Base-by-base conservation (phyloP, 768 basidiomycete genomes). In the Agrocybe praecox region DNA sequence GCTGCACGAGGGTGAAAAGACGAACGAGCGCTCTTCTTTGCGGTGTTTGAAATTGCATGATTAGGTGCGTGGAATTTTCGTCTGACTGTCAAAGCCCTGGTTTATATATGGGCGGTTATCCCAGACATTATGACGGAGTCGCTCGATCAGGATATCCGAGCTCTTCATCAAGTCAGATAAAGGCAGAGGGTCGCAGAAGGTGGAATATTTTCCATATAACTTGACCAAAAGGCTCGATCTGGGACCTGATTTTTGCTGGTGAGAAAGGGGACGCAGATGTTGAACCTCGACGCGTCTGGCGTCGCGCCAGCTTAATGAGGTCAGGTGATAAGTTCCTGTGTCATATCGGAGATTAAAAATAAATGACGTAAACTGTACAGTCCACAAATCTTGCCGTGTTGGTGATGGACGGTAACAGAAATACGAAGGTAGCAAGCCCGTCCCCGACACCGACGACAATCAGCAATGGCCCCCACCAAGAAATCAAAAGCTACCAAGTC, bases 401-500 rank as follows among this genome's bases (percentile, higher is more conserved):
- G 43, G 44, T 52, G 33, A 46, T 23, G 22, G 23, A 42, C 49
- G 45, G 49, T 55, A 49, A 51, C 47, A 44, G 33, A 40, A 15
- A 40, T n/a, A 42, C 18, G 46, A 21, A 51, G 50, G 32, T 48
- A 56, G 53, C 50, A 58, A 60, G 55, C 58, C 44, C 60, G 46
- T 55, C 62, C 46, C 59, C 68, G 67, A 65, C 69, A 65, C 60
- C 62, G 56, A 66, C 59, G 64, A 54, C 36, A 34, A 34, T 8
- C 46, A 61, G 64, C 78, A 78, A 96, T 97, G 94, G 94, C 95
- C 69, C 92, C 94, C 65, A 87, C 90, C 65, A 96, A 95, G 79
- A 97, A 96, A 80, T 90, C 92, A 69, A 98, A 97, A 80, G 83
- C 95, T 34, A 72, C 93, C 69, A 98, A 97, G 81, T 89, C 88